These are phyloP conservation scores for Symbiotaphrina buchneri DNA, from an alignment of 495 filamentous ascomycete genomes.

Conservation along the genomic window DNA sequence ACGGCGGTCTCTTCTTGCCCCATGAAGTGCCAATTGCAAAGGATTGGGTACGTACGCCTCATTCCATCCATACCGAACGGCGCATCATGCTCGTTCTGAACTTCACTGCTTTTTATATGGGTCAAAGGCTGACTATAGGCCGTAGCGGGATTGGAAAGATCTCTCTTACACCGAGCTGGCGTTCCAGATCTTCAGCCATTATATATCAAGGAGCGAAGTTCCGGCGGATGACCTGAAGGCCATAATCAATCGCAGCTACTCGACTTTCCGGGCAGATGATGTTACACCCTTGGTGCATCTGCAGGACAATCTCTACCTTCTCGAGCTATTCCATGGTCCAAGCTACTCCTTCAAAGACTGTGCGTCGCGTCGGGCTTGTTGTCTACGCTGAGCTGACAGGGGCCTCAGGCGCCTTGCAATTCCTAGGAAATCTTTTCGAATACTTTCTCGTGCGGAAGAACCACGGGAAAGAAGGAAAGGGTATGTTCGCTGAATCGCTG, in stretches of 20 bases:
- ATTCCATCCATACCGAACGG: no score
- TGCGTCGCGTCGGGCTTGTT: constrained; percentile 3
- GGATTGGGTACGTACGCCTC: background rate
- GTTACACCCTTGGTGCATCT: constrained; percentile 53
- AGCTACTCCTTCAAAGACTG: constrained; percentile 92
- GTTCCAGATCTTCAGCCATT: constrained; percentile 51
- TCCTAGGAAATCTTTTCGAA: constrained; percentile 89
- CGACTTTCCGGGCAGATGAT: constrained; percentile 59
- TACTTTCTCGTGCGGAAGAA: constrained; percentile 81
- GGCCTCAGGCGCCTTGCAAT: constrained; percentile 74
- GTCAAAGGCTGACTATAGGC: constrained; percentile 15
- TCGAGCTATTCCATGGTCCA: constrained; percentile 95
- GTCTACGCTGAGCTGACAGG: constrained; percentile 1
- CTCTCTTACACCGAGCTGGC: constrained; percentile 62
- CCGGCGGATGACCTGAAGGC: constrained; percentile 52
- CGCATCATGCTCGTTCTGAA: no score
- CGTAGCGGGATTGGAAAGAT: constrained; percentile 57
- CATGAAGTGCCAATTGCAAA: constrained; percentile 70
- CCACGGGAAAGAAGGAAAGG: constrained; percentile 36
- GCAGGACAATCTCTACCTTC: constrained; percentile 49
- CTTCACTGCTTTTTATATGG: background rate
- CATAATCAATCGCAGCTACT: constrained; percentile 63
- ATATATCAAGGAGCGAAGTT: constrained; percentile 66
- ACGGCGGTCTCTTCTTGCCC: constrained; percentile 81
- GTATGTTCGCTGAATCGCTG: no score